Evolutionary conservation across 2,329 filamentous ascomycete genomes (phyloP).

Genomic region (Purpureocillium takamizusanense): DNA sequence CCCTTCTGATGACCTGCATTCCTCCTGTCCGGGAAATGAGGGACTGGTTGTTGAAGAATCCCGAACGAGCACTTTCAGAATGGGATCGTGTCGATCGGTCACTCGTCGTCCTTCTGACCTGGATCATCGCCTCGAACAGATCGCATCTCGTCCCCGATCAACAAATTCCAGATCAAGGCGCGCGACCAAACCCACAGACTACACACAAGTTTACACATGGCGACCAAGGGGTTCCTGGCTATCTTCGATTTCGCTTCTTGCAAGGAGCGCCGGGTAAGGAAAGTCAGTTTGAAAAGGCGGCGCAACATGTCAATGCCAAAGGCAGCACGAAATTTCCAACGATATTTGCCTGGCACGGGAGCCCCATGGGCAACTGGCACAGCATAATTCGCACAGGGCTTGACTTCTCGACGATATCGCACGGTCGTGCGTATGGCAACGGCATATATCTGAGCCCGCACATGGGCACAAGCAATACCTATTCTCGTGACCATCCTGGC

Average conservation of each 20-base stretch:
- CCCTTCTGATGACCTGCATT: constrained; percentile 45
- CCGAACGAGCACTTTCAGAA: constrained; percentile 29
- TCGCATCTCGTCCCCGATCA: constrained; percentile 72
- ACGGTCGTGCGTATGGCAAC: constrained; percentile 67
- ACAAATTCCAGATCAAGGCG: too few species aligned
- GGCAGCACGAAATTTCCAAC: constrained; percentile 47
- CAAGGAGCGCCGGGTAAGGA: constrained; percentile 89
- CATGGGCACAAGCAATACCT: constrained; percentile 2
- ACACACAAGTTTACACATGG: too few species aligned
- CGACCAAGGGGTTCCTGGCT: constrained; percentile 22
- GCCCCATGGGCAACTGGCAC: constrained; percentile 72
- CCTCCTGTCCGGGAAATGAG: constrained; percentile 54
- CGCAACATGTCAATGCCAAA: constrained; percentile 22
- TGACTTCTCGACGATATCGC: constrained; percentile 51
- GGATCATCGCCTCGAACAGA: constrained; percentile 85
- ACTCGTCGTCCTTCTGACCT: constrained; percentile 62
- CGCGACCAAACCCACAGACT: too few species aligned
- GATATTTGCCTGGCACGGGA: constrained; percentile 83
- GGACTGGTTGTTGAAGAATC: constrained; percentile 31
- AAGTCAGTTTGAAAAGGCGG: constrained; percentile 59
- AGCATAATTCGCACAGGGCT: constrained; percentile 78
- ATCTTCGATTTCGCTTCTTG: constrained; percentile 77
- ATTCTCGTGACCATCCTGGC: too few species aligned
- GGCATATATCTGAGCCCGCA: constrained; percentile 72
- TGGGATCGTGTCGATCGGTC: constrained; percentile 53